Base-by-base conservation (phyloP, 1,284 basidiomycete species). In the Taiwanofungus camphoratus region DNA sequence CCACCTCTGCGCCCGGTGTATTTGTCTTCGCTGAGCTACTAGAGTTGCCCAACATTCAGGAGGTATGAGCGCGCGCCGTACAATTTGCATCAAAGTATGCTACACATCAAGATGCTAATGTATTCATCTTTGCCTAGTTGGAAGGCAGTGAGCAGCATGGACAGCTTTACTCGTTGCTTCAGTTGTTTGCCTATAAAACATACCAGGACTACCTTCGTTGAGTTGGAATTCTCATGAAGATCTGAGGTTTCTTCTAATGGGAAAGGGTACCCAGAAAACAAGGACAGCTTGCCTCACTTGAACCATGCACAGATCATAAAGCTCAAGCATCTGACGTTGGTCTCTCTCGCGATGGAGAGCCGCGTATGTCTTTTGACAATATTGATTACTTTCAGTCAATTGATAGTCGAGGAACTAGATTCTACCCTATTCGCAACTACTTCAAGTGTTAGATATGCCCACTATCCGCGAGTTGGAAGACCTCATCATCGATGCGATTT, bases 401-500 rank as follows among this genome's bases (percentile, higher is more conserved):
- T 36, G 12, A 36, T 46, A 4, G 21, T 12, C 19, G 5, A 41
- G 11, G 38, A 30, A 8, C 35, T 51, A 91, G 88, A 84, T 87
- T 46, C 73, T 92, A 3, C 78, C 86, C 0, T 92, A 92, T 61
- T 59, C 74, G 9, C 66, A 74, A 33, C 72, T 93, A 1, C 73
- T 87, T 11, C 58, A 73, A 40, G 69, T 73, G 2, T 76, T 97
- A 15, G 74, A 88, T 36, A 75, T 92, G 60, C 71, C 77, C 2
- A 82, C 76, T 1, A 79, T 91, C 41, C 81, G 91, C 39, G 87
- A 89, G 50, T 78, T 98, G 3, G 95, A 98, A 62, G 93, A 97
- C 62, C 76, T 96, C 50, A 87, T 97, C 61, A 97, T 99, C 61
- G 93, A 97, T 56, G 83, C 86, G 7, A 91, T 97, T 60, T 98